Evolutionary conservation across 768 basidiomycete species (phyloP).

Genomic region (Boletus huronensis): DNA sequence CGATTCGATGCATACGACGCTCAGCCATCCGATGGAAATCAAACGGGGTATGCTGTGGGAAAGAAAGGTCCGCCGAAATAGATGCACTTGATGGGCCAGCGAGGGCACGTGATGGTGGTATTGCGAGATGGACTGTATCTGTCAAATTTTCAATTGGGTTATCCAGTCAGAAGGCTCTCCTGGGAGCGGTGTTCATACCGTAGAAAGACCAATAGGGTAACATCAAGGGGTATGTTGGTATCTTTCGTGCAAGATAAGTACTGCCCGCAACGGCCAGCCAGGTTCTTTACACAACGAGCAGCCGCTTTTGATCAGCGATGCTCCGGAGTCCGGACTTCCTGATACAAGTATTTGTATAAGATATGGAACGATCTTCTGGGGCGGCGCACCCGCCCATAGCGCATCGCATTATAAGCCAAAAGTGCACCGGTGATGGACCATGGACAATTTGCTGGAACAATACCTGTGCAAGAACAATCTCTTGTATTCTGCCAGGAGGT

Average conservation of each 20-base stretch:
- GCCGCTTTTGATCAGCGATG: not conserved
- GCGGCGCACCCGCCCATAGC: not conserved
- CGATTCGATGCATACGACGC: not conserved
- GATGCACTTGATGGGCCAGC: not conserved
- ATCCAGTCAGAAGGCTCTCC: not conserved
- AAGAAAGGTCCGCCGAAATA: not conserved
- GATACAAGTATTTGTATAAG: not conserved
- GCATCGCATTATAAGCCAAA: not conserved
- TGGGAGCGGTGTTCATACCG: not conserved
- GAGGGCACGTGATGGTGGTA: not conserved
- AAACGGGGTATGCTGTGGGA: constrained; percentile 8
- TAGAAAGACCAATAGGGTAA: constrained; percentile 10
- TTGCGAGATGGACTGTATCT: not conserved
- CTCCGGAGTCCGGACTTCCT: not conserved
- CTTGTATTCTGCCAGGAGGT: not conserved
- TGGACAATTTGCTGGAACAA: not conserved
- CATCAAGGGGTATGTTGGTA: constrained; percentile 3
- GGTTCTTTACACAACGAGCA: not conserved
- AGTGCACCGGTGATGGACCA: not conserved
- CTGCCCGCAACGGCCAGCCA: not conserved
- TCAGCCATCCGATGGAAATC: not conserved
- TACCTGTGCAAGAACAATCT: not conserved
- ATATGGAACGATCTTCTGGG: not conserved
- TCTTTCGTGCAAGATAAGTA: not conserved
- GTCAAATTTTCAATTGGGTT: not conserved